These are phyloP conservation scores for Calycina marina DNA, from an alignment of 2,329 filamentous ascomycete genomes.

Conservation along the genomic window DNA sequence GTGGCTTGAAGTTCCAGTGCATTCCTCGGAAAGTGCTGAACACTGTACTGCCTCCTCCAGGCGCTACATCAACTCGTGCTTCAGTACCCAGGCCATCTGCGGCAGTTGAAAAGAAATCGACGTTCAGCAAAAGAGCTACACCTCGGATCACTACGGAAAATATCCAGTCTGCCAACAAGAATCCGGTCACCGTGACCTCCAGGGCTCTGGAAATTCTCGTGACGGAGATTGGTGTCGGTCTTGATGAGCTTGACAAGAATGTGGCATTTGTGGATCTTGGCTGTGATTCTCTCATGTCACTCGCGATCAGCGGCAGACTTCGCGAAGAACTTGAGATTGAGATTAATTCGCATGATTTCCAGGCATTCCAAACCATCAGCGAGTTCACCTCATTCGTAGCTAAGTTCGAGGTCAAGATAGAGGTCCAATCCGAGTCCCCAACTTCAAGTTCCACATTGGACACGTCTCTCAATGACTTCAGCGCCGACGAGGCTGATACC, in stretches of 20 bases:
- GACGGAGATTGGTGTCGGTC: slow-evolving; percentile 38
- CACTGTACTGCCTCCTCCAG: slow-evolving; percentile 46
- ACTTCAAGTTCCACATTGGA: background rate
- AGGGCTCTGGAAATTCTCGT: slow-evolving; percentile 39
- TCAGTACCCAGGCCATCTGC: slow-evolving; percentile 11
- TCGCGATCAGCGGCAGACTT: slow-evolving; percentile 41
- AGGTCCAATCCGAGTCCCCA: slow-evolving; percentile 1
- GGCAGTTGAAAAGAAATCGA: slow-evolving; percentile 22
- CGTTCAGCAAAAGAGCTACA: slow-evolving; percentile 5
- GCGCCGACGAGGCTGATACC: slow-evolving; percentile 31
- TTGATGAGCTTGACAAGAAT: slow-evolving; percentile 40
- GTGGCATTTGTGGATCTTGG: slow-evolving; percentile 42
- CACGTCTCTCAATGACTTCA: slow-evolving; percentile 11
- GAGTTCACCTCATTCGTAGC: slow-evolving; percentile 33
- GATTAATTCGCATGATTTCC: slow-evolving; percentile 23
- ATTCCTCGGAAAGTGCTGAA: slow-evolving; percentile 32
- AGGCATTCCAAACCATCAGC: slow-evolving; percentile 37
- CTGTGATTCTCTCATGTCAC: slow-evolving; percentile 45
- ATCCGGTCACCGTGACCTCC: slow-evolving; percentile 29
- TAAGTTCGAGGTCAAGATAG: slow-evolving; percentile 23
- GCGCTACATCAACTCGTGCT: slow-evolving; percentile 22
- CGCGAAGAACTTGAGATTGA: slow-evolving; percentile 43
- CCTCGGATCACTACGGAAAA: slow-evolving; percentile 30
- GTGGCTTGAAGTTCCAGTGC: slow-evolving; percentile 19
- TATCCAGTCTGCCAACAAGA: slow-evolving; percentile 35